Percentiles rank a stretch among this genome's conserved stretches.
phyloP scores from a whole-genome alignment of 331 rosid genomes.

The Rhamnella rubrinervis region DNA sequence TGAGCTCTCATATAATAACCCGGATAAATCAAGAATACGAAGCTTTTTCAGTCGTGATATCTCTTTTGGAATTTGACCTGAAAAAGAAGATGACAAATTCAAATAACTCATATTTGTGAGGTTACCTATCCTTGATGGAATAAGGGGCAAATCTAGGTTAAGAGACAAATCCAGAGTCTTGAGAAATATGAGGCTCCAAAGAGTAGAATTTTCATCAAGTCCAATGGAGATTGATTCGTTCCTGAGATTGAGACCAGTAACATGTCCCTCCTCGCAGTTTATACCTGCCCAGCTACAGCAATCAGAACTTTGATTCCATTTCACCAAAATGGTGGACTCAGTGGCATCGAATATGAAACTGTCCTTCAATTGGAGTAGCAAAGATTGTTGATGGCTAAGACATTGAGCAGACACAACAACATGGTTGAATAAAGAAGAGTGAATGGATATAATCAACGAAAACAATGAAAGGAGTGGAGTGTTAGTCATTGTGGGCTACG shows the following conservation, averaged over 20 bases:
- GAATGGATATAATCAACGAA: no score
- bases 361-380: background rate
- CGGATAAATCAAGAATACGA: conserved; percentile 31
- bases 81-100: conserved; percentile 39
- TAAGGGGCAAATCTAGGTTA: background rate
- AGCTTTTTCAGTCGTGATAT: conserved; percentile 28
- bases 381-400: background rate
- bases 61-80: conserved; percentile 42
- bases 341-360: background rate
- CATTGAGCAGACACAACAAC: background rate
- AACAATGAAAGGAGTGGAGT: no score
- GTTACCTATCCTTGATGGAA: conserved; percentile 37
- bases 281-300: background rate
- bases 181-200: conserved; percentile 24
- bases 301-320: background rate
- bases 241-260: background rate
- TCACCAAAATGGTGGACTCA: background rate
- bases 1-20: background rate
- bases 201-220: conserved; percentile 5
- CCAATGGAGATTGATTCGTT: background rate
- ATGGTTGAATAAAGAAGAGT: no score
- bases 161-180: conserved; percentile 26
- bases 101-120: conserved; percentile 33
- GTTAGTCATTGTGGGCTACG: no score
- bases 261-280: background rate